Conservation (phyloP, 202 grass and related monocot species). For the Digitaria exilis region DNA sequence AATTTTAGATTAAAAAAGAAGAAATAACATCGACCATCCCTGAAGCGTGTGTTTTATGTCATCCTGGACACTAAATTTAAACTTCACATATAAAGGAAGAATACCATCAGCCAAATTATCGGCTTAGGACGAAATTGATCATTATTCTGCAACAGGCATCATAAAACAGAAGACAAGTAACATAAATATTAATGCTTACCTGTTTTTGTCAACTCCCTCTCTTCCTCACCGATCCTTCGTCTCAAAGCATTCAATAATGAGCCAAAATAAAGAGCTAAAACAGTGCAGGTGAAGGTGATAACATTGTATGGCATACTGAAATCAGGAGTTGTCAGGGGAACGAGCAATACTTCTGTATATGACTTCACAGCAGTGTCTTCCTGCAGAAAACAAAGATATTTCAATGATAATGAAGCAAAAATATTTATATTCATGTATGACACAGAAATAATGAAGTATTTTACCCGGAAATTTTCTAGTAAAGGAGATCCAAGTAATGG, state of each 20-base stretch:
- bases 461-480: conserved; percentile 81
- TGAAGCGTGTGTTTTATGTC: conserved; percentile 14
- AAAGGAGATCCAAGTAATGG: conserved; percentile 54
- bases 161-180: conserved; percentile 9
- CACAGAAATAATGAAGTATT: not conserved
- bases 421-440: not conserved
- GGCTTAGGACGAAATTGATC: not conserved
- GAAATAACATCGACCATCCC: not conserved
- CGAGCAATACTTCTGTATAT: conserved; percentile 96
- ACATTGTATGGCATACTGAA: conserved; percentile 99
- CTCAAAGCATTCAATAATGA: conserved; percentile 93
- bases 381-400: conserved; percentile 51
- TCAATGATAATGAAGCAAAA: conserved; percentile 8
- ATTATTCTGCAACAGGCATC: conserved; percentile 1
- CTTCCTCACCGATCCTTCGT: conserved; percentile 80
- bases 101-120: not conserved
- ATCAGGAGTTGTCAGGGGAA: conserved; percentile 98
- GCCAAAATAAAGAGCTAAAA: conserved; percentile 95
- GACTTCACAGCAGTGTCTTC: conserved; percentile 74
- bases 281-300: conserved; percentile 98
- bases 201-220: conserved; percentile 69
- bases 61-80: not conserved
- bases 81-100: conserved; percentile 22
- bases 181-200: conserved; percentile 43
- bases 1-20: conserved; percentile 9